Conservation (phyloP, 1,139 yeast species). For the Casaregolazyma suthepensis region DNA sequence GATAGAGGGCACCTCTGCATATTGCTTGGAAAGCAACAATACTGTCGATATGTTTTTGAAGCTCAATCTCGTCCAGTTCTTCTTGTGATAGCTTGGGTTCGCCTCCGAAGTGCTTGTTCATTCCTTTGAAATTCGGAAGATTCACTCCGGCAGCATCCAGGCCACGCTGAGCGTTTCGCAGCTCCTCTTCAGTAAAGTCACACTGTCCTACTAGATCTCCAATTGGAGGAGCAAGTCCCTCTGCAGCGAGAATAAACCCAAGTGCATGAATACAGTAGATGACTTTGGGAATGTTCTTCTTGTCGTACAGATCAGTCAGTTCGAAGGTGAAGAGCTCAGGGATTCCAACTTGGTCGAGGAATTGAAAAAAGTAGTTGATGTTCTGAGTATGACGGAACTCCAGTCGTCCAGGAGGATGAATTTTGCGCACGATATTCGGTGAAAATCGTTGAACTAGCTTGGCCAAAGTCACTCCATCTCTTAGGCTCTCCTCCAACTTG, state of each 20-base stretch:
- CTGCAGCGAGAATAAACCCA: constrained; percentile 59
- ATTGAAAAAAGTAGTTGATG: constrained; percentile 74
- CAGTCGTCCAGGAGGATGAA: constrained; percentile 54
- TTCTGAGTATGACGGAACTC: constrained; percentile 92
- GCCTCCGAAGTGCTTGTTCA: constrained; percentile 33
- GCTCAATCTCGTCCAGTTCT: constrained; percentile 30
- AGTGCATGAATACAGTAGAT: constrained; percentile 90
- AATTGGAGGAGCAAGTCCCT: constrained; percentile 54
- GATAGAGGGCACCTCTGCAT: constrained; percentile 25
- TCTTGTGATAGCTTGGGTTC: constrained; percentile 26
- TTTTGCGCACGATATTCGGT: constrained; percentile 54
- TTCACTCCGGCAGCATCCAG: constrained; percentile 42
- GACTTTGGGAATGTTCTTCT: constrained; percentile 88
- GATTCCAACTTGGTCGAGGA: constrained; percentile 63
- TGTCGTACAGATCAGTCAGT: constrained; percentile 86
- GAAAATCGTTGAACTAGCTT: constrained; percentile 67
- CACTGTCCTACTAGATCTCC: constrained; percentile 57
- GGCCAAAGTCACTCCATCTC: constrained; percentile 84
- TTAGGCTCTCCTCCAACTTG: constrained; percentile 56
- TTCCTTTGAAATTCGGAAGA: constrained; percentile 38
- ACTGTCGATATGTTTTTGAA: constrained; percentile 23
- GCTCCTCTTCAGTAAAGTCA: constrained; percentile 60
- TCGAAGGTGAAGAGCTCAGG: constrained; percentile 87
- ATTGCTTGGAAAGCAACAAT: constrained; percentile 35
- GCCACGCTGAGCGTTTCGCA: constrained; percentile 61